Conservation (phyloP, 495 filamentous ascomycete species). For the Tuber umbilicatum region DNA sequence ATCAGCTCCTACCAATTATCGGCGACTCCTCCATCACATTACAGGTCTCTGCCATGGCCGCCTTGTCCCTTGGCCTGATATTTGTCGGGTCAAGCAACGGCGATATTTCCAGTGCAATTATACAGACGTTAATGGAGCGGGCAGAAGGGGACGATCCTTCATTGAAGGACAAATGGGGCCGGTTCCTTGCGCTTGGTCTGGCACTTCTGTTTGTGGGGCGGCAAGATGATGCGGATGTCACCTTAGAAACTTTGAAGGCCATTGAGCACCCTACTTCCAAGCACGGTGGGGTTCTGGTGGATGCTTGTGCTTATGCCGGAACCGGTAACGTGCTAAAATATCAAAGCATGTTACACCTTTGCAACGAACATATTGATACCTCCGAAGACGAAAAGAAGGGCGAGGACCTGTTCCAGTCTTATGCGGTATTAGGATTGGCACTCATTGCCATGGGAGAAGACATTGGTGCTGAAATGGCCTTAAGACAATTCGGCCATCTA, state of each 20-base stretch:
- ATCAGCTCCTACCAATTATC: slow-evolving; percentile 77
- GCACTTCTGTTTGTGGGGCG: slow-evolving; percentile 91
- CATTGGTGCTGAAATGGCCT: slow-evolving; percentile 96
- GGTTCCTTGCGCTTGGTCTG: slow-evolving; percentile 90
- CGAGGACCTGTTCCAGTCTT: slow-evolving; percentile 88
- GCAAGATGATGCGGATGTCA: slow-evolving; percentile 95
- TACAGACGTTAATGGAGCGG: slow-evolving; percentile 66
- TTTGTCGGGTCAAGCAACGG: slow-evolving; percentile 88
- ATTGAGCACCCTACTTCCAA: slow-evolving; percentile 93
- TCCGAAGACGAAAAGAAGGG: slow-evolving; percentile 82
- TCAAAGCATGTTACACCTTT: slow-evolving; percentile 91
- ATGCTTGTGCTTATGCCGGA: slow-evolving; percentile 95
- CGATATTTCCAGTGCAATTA: slow-evolving; percentile 79
- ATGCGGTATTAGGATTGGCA: slow-evolving; percentile 88
- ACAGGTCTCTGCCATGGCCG: slow-evolving; percentile 94
- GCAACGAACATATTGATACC: slow-evolving; percentile 94
- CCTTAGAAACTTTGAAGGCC: slow-evolving; percentile 88
- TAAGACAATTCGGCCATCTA: slow-evolving; percentile 92
- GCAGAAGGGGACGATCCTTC: slow-evolving; percentile 72
- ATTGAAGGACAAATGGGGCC: slow-evolving; percentile 94
- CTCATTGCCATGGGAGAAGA: slow-evolving; percentile 98
- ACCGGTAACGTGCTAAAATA: slow-evolving; percentile 94
- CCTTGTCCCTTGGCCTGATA: slow-evolving; percentile 79
- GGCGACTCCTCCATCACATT: slow-evolving; percentile 74
- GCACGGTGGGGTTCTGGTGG: slow-evolving; percentile 79